A percentile compares a stretch with the other conserved stretches of the same genome.
Conservation (phyloP, 257 asterid genomes). For the Vinca minor region DNA sequence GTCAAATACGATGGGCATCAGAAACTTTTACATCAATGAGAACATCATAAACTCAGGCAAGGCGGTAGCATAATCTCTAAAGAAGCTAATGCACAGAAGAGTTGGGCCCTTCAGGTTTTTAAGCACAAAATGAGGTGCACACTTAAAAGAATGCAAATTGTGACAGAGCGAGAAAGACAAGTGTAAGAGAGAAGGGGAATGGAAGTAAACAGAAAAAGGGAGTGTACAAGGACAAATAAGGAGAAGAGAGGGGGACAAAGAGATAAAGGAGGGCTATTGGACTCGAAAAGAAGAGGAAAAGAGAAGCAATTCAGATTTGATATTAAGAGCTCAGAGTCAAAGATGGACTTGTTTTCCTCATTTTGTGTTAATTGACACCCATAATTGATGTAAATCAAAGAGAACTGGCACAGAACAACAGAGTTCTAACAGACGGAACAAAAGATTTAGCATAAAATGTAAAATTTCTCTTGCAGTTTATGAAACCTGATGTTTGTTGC, state of each 20-base stretch:
- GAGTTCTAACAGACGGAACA: neutral
- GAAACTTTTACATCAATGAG: neutral
- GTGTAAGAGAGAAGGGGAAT: neutral
- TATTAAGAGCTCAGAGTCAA: neutral
- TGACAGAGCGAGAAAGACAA: neutral
- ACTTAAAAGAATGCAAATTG: neutral
- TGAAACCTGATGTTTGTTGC: neutral
- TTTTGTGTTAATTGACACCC: too few relatives aligned
- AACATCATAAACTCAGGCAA: neutral
- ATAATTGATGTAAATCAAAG: too few relatives aligned
- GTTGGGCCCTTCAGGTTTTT: neutral
- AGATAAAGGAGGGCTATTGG: neutral
- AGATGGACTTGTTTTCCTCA: too few relatives aligned
- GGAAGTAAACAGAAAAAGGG: neutral
- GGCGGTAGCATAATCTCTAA: neutral
- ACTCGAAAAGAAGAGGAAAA: neutral
- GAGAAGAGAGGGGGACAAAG: neutral
- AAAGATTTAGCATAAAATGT: neutral
- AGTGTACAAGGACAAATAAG: neutral
- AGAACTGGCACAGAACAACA: too few relatives aligned
- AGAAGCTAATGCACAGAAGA: neutral
- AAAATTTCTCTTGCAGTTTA: neutral
- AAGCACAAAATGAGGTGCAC: neutral
- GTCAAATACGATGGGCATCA: neutral
- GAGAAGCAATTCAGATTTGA: neutral